Base-by-base conservation (phyloP, 176 grass and related monocot genomes). In the Tillandsia fasciculata region DNA sequence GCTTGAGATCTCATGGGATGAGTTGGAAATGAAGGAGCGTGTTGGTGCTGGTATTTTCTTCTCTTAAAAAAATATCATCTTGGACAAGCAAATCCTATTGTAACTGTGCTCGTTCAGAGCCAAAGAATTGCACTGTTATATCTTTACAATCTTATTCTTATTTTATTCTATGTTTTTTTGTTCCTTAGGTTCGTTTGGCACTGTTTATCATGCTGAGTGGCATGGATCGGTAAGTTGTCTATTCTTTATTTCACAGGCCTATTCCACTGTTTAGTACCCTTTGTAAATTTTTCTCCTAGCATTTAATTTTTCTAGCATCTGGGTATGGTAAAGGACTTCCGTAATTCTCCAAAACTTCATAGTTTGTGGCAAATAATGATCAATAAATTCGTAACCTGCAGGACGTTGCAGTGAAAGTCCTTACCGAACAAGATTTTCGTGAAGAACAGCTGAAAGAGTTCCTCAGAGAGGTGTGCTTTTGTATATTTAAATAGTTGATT, bases 391-490 rank as follows among this genome's bases (percentile, higher is more conserved):
- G 12, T 5, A n/a, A 59, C 20, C 1, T 83, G 76, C 76, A 96
- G 92, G 92, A 96, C 83, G 88, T 96, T 83, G 92, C 92, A 9
- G 92, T 96, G 12, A 96, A 96, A 72, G 86, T 96, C 33, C 88
- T 96, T 80, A 83, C 72, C 2, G 86, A 91, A 18, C 92, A 96
- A 78, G 88, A 77, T 74, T 84, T 87, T 2, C 72, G 74, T 1
- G 83, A 96, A 74, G 73, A 78, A 49, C 86, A 92, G 68, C 56
- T 92, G 18, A 96, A 80, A 69, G 92, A 96, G 81, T 92, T 96
- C 53, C 76, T 96, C 11, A 87, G 92, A 89, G 92, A 96, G 88
- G 88, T 96, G 33, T 42, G 33, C 33, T 42, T 42, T 42, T 42
- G 33, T 42, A 42, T 42, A 42, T 42, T 42, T 42, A 42, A 7